A percentile compares a stretch with the other conserved stretches of the same genome.
phyloP scores from a whole-genome alignment of 306 rosid genomes.

The Castanopsis chinensis region DNA sequence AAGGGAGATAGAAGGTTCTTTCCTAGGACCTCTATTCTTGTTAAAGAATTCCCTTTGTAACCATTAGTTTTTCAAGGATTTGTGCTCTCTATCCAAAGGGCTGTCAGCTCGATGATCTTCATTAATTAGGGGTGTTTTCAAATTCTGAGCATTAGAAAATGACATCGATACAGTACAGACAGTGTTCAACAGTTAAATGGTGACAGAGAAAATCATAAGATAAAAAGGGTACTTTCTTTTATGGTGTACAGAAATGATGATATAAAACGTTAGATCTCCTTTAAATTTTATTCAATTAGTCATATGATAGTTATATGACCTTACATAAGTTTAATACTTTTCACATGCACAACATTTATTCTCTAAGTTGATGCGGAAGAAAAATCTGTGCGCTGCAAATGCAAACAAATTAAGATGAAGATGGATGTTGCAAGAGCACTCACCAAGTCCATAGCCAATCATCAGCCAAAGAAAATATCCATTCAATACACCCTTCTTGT shows the following conservation, averaged over 20 bases:
- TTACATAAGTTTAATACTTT: not conserved
- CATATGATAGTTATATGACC: not conserved
- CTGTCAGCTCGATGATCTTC: too few relatives aligned
- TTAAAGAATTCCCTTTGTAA: not conserved
- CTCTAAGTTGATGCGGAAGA: not conserved
- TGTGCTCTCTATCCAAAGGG: too few relatives aligned
- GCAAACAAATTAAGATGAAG: constrained; percentile 5
- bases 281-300: not conserved
- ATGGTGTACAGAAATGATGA: too few relatives aligned
- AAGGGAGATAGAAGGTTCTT: not conserved
- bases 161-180: too few relatives aligned
- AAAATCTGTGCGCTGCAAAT: not conserved
- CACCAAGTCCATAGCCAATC: constrained; percentile 83
- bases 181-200: too few relatives aligned
- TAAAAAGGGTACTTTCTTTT: too few relatives aligned
- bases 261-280: not conserved
- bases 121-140: too few relatives aligned
- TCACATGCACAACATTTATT: not conserved
- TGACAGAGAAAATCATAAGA: too few relatives aligned
- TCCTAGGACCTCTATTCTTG: not conserved
- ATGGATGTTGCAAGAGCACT: constrained; percentile 39
- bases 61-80: not conserved
- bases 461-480: constrained; percentile 83
- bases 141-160: too few relatives aligned
- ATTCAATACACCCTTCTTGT: constrained; percentile 37